These are phyloP conservation scores for Alternaria hordeiaustralica DNA, from an alignment of 2,329 filamentous ascomycete genomes.

Conservation along the genomic window DNA sequence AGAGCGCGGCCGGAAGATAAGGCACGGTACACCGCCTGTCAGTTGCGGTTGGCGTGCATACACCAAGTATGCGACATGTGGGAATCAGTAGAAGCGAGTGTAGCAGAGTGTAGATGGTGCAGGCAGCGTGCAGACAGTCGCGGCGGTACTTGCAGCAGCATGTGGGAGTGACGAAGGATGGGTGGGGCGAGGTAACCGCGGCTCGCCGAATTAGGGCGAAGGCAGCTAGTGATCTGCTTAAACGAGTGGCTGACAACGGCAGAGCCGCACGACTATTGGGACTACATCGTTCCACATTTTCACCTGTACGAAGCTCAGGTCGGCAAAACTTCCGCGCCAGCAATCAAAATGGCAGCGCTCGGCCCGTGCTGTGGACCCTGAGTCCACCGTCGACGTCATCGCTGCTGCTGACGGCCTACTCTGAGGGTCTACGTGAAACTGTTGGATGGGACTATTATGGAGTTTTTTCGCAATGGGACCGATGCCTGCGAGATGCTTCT, in stretches of 20 bases:
- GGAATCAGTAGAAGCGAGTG: constrained; percentile 14
- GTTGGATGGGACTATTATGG: constrained; percentile 38
- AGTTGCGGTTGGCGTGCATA: constrained; percentile 11
- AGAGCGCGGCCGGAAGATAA: constrained; percentile 33
- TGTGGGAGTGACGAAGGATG: constrained; percentile 24
- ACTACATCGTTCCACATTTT: constrained; percentile 5
- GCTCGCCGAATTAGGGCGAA: constrained; percentile 26
- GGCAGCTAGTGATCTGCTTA: constrained; percentile 1
- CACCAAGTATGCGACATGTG: constrained; percentile 6
- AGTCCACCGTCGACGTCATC: constrained; percentile 41
- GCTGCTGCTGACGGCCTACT: constrained; percentile 19
- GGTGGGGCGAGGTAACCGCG: constrained; percentile 23
- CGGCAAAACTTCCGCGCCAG: constrained; percentile 15
- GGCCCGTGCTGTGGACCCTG: constrained; percentile 30
- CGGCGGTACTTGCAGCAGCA: constrained; percentile 4
- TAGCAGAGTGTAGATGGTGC: constrained; percentile 12
- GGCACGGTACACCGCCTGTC: constrained; percentile 20
- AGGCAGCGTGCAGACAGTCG: constrained; percentile 19
- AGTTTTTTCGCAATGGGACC: constrained; percentile 20
- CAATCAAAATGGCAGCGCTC: constrained; percentile 3
- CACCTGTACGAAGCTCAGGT: neutral
- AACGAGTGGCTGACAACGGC: constrained; percentile 12
- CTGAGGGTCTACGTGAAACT: constrained; percentile 32
- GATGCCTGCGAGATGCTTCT: constrained; percentile 27
- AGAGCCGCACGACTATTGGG: constrained; percentile 17